Base-by-base conservation (phyloP, 495 filamentous ascomycete genomes). In the Chaetomium fimeti region DNA sequence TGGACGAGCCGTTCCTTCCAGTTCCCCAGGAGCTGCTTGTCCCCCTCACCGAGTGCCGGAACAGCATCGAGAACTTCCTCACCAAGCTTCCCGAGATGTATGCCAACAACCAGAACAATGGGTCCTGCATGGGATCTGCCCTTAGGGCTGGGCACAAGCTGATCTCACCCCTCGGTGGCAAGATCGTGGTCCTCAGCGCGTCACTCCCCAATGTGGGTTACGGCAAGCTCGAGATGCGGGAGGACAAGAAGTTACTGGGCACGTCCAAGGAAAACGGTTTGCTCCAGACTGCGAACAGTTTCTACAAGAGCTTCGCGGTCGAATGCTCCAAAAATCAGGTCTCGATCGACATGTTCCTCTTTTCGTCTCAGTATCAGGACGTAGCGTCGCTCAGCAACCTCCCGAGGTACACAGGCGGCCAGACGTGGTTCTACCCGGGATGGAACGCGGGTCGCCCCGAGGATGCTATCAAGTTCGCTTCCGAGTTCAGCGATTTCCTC, bases 301-400 rank as follows among this genome's bases (percentile, higher is more conserved):
- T 98, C 76, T 98, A 98, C 84, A 98, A 98, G 81, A 96, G 91
- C 72, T 98, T 98, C 74, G 94, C 94, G 2, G 95, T 98, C 7
- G 94, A 98, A 72, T 98, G 94, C 75, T 97, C 93, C 51, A 98
- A 98, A 78, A 93, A 93, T 64, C 94, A 98, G 74, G 93, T 98
- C 11, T 98, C 93, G 0, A 91, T 98, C 70, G 94, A 98, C 76
- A 98, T 98, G 94, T 98, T 98, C 81, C 83, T 98, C 52, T 98
- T 98, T 82, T 93, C 91, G 4, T 92, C 92, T 13, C 89, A 93
- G 70, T 98, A 98, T 75, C 94, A 97, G 73, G 94, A 98, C 70
- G 95, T 98, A 22, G 94, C 94, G 16, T 94, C 92, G 45, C 82
- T 98, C 47, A 96, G 91, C 79, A 97, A 96, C 75, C 79, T 98